These are phyloP conservation scores for Medicago ruthenica DNA, from an alignment of 306 rosid genomes.

Conservation along the genomic window DNA sequence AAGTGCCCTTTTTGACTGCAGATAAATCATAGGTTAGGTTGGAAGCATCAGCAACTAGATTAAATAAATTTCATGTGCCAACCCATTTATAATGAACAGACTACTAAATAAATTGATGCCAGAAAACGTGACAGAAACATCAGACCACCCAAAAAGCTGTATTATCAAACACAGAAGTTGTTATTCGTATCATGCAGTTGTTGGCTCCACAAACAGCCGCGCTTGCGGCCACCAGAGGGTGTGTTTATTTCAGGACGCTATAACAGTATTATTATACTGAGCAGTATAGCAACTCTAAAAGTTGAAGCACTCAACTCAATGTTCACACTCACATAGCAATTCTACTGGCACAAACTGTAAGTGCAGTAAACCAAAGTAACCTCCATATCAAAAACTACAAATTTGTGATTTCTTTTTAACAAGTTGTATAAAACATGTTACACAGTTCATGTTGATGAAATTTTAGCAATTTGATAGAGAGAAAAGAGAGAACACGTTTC, in stretches of 20 bases:
- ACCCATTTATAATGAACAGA: slow-evolving; percentile 20
- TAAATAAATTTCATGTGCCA: slow-evolving; percentile 24
- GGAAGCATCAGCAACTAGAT: slow-evolving; percentile 22
- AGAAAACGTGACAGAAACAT: slow-evolving; percentile 8
- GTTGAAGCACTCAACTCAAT: not conserved
- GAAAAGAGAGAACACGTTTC: not conserved
- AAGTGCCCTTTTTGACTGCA: slow-evolving; percentile 90
- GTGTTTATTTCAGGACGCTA: slow-evolving; percentile 14
- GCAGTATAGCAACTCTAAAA: not conserved
- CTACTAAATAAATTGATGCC: slow-evolving; percentile 19
- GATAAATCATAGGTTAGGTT: slow-evolving; percentile 34
- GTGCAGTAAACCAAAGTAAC: not conserved
- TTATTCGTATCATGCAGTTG: slow-evolving; percentile 1
- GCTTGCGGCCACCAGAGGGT: not conserved
- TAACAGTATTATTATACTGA: not conserved
- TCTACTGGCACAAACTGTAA: not conserved
- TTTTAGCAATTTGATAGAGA: not conserved
- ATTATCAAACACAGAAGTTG: slow-evolving; percentile 5
- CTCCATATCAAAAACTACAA: not conserved
- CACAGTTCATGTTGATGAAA: not conserved
- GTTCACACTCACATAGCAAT: slow-evolving; percentile 10
- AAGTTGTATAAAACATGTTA: not conserved
- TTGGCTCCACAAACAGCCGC: slow-evolving; percentile 7
- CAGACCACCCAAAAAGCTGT: slow-evolving; percentile 19
- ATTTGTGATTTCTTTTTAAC: not conserved